Evolutionary conservation across 2,329 filamentous ascomycete genomes (phyloP), one percentile per base, ranked within the genome.

Genomic region (Fusarium devonianum): DNA sequence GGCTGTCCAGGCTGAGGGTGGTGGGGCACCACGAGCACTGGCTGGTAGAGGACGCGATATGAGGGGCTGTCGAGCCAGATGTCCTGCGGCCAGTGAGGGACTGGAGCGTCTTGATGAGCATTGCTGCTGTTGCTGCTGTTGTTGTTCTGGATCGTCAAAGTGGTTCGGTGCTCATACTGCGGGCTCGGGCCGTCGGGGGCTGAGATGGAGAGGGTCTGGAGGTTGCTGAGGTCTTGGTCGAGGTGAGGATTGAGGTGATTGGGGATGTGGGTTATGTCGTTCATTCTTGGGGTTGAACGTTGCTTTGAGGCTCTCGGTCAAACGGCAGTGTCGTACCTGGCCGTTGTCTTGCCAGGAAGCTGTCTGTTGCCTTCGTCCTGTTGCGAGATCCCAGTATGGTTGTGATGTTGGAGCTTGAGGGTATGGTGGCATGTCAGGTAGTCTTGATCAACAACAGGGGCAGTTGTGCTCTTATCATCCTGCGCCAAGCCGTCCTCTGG

Each of bases 21-120:
- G 37, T 49, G 21, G 21, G 43, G 49, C 6, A 48, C 10, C 29
- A 47, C 35, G 35, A 52, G 43, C 13, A 41, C 26, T 4, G 53
- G 53, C 14, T 60, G 57, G 9, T 60, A 60, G 9, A 60, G 44
- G 13, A 54, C 53, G 7, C 48, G 49, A 1, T 35, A 44, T 4
- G 21, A 29, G 1, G 53, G 53, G 16, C 29, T 40, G 16, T 58
- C 16, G n/a, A 60, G 28, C 57, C 57, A 60, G 11, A 60, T 54
- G 14, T 60, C 57, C 30, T 60, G 49, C 0, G 57, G 57, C 28
- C 38, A 58, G 3, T 34, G 22, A 1, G 29, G 19, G 6, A 30
- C 13, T n/a, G n/a, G 2, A 29, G 22, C 9, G 32, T 46, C 11
- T n/a, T n/a, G n/a, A n/a, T n/a, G n/a, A n/a, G n/a, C n/a, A n/a